Conservation (phyloP, 805 yeast species). For the Saitoella complicata region DNA sequence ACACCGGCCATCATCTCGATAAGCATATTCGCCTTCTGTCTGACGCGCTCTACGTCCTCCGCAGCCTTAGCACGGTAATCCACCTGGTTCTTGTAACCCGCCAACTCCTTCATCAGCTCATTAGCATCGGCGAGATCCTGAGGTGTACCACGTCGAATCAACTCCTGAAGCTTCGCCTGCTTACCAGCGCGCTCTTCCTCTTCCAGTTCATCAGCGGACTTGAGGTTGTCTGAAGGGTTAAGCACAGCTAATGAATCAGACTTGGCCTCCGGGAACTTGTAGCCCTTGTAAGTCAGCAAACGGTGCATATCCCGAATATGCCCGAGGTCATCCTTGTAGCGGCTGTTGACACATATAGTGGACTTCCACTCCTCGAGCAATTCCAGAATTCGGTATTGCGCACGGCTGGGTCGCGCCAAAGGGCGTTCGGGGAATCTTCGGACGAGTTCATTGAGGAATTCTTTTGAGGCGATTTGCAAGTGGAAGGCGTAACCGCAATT, state of each 20-base stretch:
- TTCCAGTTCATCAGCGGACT: slow-evolving; percentile 78
- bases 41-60: slow-evolving; percentile 69
- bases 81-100: slow-evolving; percentile 74
- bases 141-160: slow-evolving; percentile 89
- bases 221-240: slow-evolving; percentile 45
- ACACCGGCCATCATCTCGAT: slow-evolving; percentile 59
- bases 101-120: slow-evolving; percentile 92
- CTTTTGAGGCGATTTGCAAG: slow-evolving; percentile 84
- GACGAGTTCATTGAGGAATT: slow-evolving; percentile 83
- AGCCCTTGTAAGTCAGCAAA: slow-evolving; percentile 75
- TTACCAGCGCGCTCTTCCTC: slow-evolving; percentile 87
- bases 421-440: slow-evolving; percentile 90
- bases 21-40: slow-evolving; percentile 70
- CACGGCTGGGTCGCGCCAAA: slow-evolving; percentile 64
- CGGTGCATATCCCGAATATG: slow-evolving; percentile 94
- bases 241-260: slow-evolving; percentile 85
- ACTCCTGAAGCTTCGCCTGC: slow-evolving; percentile 86
- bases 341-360: slow-evolving; percentile 76
- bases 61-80: slow-evolving; percentile 65
- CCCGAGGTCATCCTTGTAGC: slow-evolving; percentile 81
- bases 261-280: slow-evolving; percentile 79
- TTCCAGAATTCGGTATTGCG: slow-evolving; percentile 71
- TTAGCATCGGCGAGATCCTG: slow-evolving; percentile 92
- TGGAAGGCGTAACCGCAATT: slow-evolving; percentile 98
- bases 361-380: slow-evolving; percentile 96